These are phyloP conservation scores for Capronia americana DNA, from an alignment of 2,329 filamentous ascomycete species.

Conservation along the genomic window DNA sequence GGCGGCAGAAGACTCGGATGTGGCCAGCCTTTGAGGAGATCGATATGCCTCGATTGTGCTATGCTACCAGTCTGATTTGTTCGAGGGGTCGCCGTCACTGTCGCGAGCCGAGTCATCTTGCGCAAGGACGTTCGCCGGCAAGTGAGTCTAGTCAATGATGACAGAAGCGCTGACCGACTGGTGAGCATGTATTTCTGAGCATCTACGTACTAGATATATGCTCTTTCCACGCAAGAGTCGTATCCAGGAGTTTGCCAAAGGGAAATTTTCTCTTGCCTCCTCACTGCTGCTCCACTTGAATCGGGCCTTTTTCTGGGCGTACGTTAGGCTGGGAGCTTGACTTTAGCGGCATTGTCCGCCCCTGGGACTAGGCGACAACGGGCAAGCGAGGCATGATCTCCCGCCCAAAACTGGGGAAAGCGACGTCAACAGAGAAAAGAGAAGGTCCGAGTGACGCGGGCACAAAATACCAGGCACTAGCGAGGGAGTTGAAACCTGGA, in stretches of 20 bases:
- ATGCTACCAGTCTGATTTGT: slow-evolving; percentile 16
- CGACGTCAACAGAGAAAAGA: slow-evolving; percentile 15
- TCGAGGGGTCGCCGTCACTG: not conserved
- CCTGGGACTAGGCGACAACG: slow-evolving; percentile 20
- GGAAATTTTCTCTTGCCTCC: not conserved
- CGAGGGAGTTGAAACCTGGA: not conserved
- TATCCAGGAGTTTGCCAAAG: not conserved
- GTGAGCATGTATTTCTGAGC: slow-evolving; percentile 9
- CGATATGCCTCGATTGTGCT: slow-evolving; percentile 43
- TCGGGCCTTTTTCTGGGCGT: not conserved
- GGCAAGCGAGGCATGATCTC: not conserved
- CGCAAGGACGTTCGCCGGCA: not conserved
- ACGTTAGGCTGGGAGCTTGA: not conserved
- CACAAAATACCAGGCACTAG: slow-evolving; percentile 1
- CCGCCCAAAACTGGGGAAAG: slow-evolving; percentile 11
- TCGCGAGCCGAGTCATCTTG: slow-evolving; percentile 22
- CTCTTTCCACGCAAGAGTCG: not conserved
- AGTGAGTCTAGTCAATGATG: not conserved
- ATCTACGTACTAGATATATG: not conserved
- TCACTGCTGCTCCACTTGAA: not conserved
- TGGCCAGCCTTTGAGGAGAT: slow-evolving; percentile 56
- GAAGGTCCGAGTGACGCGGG: slow-evolving; percentile 13
- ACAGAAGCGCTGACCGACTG: not conserved
- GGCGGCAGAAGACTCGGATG: slow-evolving; percentile 69
- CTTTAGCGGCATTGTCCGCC: slow-evolving; percentile 10